phyloP scores from a whole-genome alignment of 768 basidiomycete genomes.

The Mycena filopes region DNA sequence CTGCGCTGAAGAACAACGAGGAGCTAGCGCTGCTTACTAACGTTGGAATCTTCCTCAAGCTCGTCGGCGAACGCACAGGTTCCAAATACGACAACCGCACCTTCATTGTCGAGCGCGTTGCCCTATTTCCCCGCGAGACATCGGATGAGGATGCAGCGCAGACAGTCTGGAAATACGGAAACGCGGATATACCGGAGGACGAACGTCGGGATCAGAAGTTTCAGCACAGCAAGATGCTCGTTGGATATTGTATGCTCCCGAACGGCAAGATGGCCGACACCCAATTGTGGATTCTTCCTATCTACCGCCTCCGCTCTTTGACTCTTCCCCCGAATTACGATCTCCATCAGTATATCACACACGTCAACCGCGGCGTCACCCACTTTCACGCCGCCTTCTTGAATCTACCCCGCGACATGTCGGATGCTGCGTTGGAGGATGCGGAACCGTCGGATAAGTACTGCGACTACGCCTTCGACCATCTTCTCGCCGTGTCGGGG shows the following conservation, averaged over 20 bases:
- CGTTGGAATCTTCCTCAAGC: not conserved
- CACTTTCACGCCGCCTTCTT: constrained; percentile 5
- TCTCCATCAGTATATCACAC: not conserved
- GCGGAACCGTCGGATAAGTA: not conserved
- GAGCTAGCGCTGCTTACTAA: too few relatives aligned
- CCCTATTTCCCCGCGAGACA: not conserved
- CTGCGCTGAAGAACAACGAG: not conserved
- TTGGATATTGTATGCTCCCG: constrained; percentile 1
- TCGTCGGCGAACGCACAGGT: not conserved
- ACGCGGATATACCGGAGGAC: not conserved
- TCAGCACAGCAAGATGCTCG: not conserved
- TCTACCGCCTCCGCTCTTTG: not conserved
- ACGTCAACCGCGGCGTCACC: constrained; percentile 9
- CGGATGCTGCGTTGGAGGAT: not conserved
- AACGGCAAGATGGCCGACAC: not conserved
- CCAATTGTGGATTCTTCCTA: not conserved
- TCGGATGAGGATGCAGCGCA: not conserved
- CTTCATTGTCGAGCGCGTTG: constrained; percentile 8
- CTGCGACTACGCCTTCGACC: not conserved
- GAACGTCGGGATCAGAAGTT: not conserved
- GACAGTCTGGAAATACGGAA: not conserved
- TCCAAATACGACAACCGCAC: constrained; percentile 7
- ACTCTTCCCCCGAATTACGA: not conserved
- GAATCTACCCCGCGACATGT: not conserved
- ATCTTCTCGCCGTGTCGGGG: not conserved